Percentiles rank a stretch among this genome's conserved stretches.
Conservation (phyloP, 2,329 filamentous ascomycete genomes). For the Trichoderma breve region DNA sequence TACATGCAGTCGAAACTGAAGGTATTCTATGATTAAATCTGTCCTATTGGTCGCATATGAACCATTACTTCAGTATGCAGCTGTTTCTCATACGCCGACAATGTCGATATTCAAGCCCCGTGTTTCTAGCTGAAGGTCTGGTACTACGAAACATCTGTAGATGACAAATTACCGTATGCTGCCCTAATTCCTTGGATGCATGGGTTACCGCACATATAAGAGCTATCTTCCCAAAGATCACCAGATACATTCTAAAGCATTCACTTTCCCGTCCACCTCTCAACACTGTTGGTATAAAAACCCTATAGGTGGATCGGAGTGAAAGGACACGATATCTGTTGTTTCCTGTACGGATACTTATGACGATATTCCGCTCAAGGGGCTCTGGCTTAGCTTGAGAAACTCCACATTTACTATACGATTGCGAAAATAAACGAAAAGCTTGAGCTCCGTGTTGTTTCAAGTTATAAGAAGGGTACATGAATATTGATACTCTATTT, state of each 20-base stretch:
- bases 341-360: not conserved
- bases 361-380: not conserved
- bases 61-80: not conserved
- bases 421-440: not conserved
- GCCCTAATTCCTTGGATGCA: too few relatives aligned
- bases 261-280: not conserved
- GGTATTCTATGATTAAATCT: not conserved
- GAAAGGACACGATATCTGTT: not conserved
- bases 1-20: not conserved
- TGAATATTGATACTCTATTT: not conserved
- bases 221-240: not conserved
- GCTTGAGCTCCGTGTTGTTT: not conserved
- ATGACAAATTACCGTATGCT: not conserved
- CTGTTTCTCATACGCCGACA: not conserved
- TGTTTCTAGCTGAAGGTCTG: not conserved
- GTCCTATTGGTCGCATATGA: not conserved
- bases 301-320: not conserved
- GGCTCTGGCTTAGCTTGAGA: not conserved
- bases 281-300: not conserved
- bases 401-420: not conserved
- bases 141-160: not conserved
- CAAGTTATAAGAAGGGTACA: not conserved
- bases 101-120: not conserved
- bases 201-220: not conserved
- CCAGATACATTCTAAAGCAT: not conserved